A percentile compares a stretch with the other conserved stretches of the same genome.
Conservation (phyloP, 257 asterid species). For the Solanum sparsipilum region DNA sequence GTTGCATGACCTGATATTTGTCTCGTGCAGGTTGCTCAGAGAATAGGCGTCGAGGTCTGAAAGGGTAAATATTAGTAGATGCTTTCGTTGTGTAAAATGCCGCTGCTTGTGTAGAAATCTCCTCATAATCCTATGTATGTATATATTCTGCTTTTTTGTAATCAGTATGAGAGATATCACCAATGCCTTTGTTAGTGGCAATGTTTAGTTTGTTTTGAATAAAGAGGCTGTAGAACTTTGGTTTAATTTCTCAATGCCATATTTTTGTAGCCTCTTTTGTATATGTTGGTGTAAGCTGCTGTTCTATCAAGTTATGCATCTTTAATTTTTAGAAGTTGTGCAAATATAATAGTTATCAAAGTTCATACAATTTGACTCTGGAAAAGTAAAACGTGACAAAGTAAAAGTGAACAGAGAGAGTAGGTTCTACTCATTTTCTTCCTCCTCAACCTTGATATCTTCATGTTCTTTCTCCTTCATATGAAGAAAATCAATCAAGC, state of each 20-base stretch:
- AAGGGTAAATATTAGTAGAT: background rate
- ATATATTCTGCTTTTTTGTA: constrained; percentile 6
- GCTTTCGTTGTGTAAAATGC: background rate
- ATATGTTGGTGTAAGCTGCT: background rate
- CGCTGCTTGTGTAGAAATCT: too few relatives aligned
- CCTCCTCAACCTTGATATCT: background rate
- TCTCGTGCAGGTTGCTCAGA: constrained; percentile 66
- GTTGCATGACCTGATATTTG: background rate
- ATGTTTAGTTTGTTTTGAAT: background rate
- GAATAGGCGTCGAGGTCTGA: constrained; percentile 80
- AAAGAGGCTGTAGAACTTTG: background rate
- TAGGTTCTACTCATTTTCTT: background rate
- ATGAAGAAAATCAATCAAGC: constrained; percentile 33
- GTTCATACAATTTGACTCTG: background rate
- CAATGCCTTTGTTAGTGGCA: background rate
- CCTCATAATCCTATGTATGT: constrained; percentile 5
- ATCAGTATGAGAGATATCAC: background rate
- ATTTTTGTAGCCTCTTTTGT: background rate
- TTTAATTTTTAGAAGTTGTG: background rate
- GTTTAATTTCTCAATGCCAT: background rate
- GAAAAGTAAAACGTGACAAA: background rate
- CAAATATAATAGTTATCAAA: background rate
- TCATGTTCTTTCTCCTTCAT: constrained; percentile 14
- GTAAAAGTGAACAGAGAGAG: background rate
- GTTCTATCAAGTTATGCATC: background rate